phyloP scores from a whole-genome alignment of 2,329 filamentous ascomycete species.

The Colletotrichum euphorbiae region DNA sequence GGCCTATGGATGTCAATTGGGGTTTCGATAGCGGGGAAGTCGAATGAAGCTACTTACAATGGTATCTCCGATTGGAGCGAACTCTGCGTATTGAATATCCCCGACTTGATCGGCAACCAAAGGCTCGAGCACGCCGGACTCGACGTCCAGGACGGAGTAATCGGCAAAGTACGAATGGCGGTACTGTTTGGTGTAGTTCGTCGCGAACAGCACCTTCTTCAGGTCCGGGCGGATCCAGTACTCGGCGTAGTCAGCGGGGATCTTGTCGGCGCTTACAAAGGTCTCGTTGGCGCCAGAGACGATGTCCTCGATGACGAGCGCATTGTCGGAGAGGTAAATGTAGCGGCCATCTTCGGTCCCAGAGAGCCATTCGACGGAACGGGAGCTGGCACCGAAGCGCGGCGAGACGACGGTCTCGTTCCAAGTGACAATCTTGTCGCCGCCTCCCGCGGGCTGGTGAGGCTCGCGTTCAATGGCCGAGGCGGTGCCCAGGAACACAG shows the following conservation, averaged over 20 bases:
- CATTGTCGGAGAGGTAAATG: constrained; percentile 63
- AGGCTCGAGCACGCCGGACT: constrained; percentile 64
- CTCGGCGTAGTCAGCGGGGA: constrained; percentile 66
- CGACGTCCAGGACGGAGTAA: constrained; percentile 73
- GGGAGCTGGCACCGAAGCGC: constrained; percentile 58
- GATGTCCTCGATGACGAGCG: constrained; percentile 71
- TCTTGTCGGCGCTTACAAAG: constrained; percentile 68
- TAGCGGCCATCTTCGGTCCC: constrained; percentile 71
- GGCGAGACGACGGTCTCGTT: constrained; percentile 66
- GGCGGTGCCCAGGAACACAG: constrained; percentile 31
- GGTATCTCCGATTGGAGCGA: constrained; percentile 67
- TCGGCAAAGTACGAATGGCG: constrained; percentile 76
- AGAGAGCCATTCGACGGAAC: constrained; percentile 67
- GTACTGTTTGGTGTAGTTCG: constrained; percentile 76
- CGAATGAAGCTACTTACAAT: constrained; percentile 49
- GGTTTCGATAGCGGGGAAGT: background rate
- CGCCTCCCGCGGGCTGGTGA: constrained; percentile 66
- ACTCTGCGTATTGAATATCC: constrained; percentile 75
- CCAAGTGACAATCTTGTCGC: constrained; percentile 67
- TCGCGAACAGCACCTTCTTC: constrained; percentile 69
- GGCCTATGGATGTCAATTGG: constrained; percentile 48
- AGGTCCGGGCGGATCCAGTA: constrained; percentile 73
- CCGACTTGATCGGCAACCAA: constrained; percentile 69
- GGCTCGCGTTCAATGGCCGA: constrained; percentile 62
- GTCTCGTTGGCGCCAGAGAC: constrained; percentile 66